Evolutionary conservation across 2,329 filamentous ascomycete genomes (phyloP), one percentile per base, ranked within the genome.

Genomic region (Paecilomyces dactylethromorphus): DNA sequence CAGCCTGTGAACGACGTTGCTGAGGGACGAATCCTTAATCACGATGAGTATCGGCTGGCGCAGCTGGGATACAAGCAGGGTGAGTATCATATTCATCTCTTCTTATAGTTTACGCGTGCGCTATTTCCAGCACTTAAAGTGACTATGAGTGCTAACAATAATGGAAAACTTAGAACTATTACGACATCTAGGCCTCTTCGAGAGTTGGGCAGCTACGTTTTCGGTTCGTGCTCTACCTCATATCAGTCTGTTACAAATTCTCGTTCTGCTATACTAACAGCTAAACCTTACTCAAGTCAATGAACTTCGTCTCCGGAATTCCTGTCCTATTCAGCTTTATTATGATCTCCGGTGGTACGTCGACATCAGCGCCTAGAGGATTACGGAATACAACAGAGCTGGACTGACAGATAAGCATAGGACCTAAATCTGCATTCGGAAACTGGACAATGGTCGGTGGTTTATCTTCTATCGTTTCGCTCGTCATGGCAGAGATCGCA

Each of bases 371-470:
- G 13, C 5, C 8, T 18, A n/a, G 3, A n/a, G 6, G 39, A 45
- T 18, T 8, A 6, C 21, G 6, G 26, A 29, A 18, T 18, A 18
- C 18, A 10, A n/a, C 15, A n/a, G n/a, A 18, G 4, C 15, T 2
- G 3, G 39, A 45, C n/a, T n/a, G 10, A 18, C 13, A 45, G 4
- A 39, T 15, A n/a, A 52, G 12, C 21, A 52, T 15, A 24, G 26
- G 74, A 3, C 73, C 74, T 1, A 64, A 69, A 54, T 66, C 73
- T 31, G 74, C 74, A 1, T 75, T 77, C 58, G 65, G 69, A 8
- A 76, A 75, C 55, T 76, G 73, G 73, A 73, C 70, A 2, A 73
- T 75, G 69, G 67, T 75, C 29, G 73, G 73, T 29, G 72, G 70
- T 7, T 58, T 76, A 3, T 70, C 70, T 2, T 68, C 68, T 51